Evolutionary conservation across 129 eudicot genomes (phyloP).

Genomic region (Lactuca sativa): DNA sequence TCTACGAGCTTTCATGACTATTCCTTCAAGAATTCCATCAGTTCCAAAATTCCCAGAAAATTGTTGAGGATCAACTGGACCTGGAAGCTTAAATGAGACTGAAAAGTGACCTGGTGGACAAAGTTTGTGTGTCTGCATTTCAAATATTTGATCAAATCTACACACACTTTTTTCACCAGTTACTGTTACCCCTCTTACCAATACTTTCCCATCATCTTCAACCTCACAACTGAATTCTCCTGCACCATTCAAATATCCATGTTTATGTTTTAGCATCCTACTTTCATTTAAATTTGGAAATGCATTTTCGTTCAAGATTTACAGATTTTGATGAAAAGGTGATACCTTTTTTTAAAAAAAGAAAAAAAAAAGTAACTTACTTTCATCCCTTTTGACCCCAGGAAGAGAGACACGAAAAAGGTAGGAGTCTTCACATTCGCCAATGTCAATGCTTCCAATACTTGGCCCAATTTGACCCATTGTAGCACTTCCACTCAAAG

Average conservation of each 20-base stretch:
- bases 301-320: too few relatives aligned
- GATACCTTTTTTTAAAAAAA: neutral
- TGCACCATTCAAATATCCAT: conserved; percentile 28
- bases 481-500: conserved; percentile 75
- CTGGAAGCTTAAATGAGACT: conserved; percentile 86
- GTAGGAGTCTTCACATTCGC: conserved; percentile 77
- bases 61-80: conserved; percentile 78
- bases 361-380: conserved; percentile 39
- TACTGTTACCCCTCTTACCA: conserved; percentile 77
- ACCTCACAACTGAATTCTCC: conserved; percentile 92
- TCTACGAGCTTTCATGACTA: conserved; percentile 55
- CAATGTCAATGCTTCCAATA: conserved; percentile 69
- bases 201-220: conserved; percentile 70
- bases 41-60: conserved; percentile 75
- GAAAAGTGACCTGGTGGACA: conserved; percentile 92
- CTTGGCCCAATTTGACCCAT: conserved; percentile 61
- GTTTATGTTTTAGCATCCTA: neutral
- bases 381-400: conserved; percentile 89
- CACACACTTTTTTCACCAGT: conserved; percentile 67
- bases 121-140: conserved; percentile 85
- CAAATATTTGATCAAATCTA: conserved; percentile 54
- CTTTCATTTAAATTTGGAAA: neutral
- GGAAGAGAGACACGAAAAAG: conserved; percentile 91
- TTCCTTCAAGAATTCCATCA: conserved; percentile 90
- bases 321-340: neutral